Conservation (phyloP, 768 basidiomycete species). For the Punctularia strigosozonata region DNA sequence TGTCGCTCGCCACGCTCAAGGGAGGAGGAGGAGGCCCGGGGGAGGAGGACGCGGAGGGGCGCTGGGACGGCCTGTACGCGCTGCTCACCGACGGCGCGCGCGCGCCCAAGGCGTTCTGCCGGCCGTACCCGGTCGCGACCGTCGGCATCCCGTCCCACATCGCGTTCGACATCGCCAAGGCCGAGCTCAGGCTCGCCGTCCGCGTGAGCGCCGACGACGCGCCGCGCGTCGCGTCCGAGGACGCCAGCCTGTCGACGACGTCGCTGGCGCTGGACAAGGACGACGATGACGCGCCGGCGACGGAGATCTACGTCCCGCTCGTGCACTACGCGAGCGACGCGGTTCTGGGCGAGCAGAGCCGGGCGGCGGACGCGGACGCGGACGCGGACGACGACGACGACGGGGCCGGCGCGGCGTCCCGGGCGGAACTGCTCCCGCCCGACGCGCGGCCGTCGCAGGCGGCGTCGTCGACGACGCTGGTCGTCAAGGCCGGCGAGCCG, state of each 20-base stretch:
- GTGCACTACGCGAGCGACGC: constrained; percentile 67
- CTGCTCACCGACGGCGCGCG: constrained; percentile 82
- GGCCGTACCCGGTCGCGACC: constrained; percentile 71
- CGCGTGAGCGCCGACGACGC: constrained; percentile 49
- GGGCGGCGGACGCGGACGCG: constrained; percentile 1
- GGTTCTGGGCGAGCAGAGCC: constrained; percentile 11
- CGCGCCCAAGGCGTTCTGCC: constrained; percentile 71
- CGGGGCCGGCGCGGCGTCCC: constrained; percentile 4
- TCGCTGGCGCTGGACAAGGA: constrained; percentile 8
- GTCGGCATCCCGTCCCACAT: constrained; percentile 59
- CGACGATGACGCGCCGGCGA: constrained; percentile 36
- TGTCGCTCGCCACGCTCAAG: constrained; percentile 24
- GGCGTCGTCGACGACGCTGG: constrained; percentile 10
- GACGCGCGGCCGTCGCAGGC: neutral
- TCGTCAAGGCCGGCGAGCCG: constrained; percentile 6
- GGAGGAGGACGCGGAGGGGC: constrained; percentile 10
- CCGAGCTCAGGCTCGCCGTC: constrained; percentile 60
- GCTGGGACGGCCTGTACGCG: constrained; percentile 41
- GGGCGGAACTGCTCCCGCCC: constrained; percentile 4
- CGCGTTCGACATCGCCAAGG: constrained; percentile 64
- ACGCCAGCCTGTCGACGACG: constrained; percentile 9
- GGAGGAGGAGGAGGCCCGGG: constrained; percentile 11
- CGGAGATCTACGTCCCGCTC: constrained; percentile 85
- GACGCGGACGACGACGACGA: constrained; percentile 1
- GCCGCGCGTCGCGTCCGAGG: constrained; percentile 8